These are phyloP conservation scores for Taphrina confusa DNA, from an alignment of 1,139 yeast species.

Conservation along the genomic window DNA sequence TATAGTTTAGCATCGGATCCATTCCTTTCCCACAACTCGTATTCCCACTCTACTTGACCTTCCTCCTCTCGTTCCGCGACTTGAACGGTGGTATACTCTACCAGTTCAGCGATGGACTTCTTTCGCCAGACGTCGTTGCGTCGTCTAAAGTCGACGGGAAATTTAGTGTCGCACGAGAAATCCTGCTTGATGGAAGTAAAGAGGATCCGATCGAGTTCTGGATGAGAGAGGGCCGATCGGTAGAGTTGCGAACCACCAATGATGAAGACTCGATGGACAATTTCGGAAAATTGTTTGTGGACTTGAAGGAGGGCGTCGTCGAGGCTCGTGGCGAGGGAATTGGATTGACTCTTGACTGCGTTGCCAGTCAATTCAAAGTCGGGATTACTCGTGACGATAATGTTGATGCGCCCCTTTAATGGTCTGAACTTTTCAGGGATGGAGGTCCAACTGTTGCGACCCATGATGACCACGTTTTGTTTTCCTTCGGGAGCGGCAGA, in stretches of 20 bases:
- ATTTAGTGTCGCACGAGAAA: slow-evolving; percentile 63
- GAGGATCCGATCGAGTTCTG: slow-evolving; percentile 58
- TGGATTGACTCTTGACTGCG: slow-evolving; percentile 16
- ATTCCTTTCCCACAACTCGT: slow-evolving; percentile 31
- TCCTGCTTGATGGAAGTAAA: slow-evolving; percentile 66
- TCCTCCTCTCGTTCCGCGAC: not conserved
- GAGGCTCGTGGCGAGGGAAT: slow-evolving; percentile 22
- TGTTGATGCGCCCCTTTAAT: slow-evolving; percentile 69
- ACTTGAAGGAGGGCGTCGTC: slow-evolving; percentile 26
- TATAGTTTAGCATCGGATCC: slow-evolving; percentile 2
- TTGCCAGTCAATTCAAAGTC: slow-evolving; percentile 18
- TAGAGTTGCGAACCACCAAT: slow-evolving; percentile 95
- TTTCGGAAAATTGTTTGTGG: slow-evolving; percentile 26
- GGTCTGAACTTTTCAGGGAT: slow-evolving; percentile 86
- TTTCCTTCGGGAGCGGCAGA: slow-evolving; percentile 45
- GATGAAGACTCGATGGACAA: slow-evolving; percentile 56
- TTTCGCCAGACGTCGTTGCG: slow-evolving; percentile 4
- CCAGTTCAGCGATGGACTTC: not conserved
- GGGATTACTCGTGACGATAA: slow-evolving; percentile 58
- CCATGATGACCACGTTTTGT: slow-evolving; percentile 87
- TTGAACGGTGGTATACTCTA: not conserved
- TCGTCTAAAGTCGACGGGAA: slow-evolving; percentile 44
- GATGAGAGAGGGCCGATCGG: slow-evolving; percentile 54
- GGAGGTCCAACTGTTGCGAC: slow-evolving; percentile 93
- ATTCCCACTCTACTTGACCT: slow-evolving; percentile 14